Conservation (phyloP, 192 early-diverging fungal genomes). For the Rhizophagus clarus region DNA sequence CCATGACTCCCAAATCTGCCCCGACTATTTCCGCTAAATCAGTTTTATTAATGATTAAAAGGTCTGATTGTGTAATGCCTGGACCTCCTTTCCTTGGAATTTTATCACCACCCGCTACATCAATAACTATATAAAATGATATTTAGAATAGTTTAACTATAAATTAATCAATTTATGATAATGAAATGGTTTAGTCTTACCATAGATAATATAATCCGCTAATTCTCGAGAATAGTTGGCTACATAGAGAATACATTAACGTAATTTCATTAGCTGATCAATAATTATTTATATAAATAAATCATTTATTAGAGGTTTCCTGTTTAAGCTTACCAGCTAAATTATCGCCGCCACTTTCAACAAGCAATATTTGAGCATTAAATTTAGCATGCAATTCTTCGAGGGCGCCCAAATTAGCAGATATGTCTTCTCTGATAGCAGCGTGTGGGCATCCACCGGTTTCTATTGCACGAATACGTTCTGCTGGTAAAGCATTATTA, state of each 20-base stretch:
- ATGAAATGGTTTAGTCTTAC: constrained; percentile 16
- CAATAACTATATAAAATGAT: constrained; percentile 68
- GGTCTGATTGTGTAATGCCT: constrained; percentile 95
- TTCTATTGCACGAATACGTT: constrained; percentile 92
- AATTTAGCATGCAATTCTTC: constrained; percentile 88
- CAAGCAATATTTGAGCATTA: constrained; percentile 78
- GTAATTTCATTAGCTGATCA: no score
- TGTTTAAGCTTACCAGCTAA: constrained; percentile 51
- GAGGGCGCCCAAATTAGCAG: constrained; percentile 89
- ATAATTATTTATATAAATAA: neutral
- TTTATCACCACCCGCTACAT: constrained; percentile 97
- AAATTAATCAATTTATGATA: neutral
- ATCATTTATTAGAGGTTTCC: neutral
- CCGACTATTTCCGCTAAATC: constrained; percentile 90
- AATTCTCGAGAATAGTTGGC: constrained; percentile 77
- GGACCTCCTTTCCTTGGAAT: constrained; percentile 97
- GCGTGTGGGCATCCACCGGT: constrained; percentile 98
- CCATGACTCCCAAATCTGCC: constrained; percentile 92
- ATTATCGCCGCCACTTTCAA: constrained; percentile 95
- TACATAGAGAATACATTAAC: neutral
- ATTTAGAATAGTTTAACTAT: neutral
- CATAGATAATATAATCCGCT: constrained; percentile 94
- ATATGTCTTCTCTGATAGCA: constrained; percentile 93
- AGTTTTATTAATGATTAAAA: constrained; percentile 96
- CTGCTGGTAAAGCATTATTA: constrained; percentile 84